Evolutionary conservation across 179 eudicot species (phyloP).

Genomic region (Gypsophila paniculata): DNA sequence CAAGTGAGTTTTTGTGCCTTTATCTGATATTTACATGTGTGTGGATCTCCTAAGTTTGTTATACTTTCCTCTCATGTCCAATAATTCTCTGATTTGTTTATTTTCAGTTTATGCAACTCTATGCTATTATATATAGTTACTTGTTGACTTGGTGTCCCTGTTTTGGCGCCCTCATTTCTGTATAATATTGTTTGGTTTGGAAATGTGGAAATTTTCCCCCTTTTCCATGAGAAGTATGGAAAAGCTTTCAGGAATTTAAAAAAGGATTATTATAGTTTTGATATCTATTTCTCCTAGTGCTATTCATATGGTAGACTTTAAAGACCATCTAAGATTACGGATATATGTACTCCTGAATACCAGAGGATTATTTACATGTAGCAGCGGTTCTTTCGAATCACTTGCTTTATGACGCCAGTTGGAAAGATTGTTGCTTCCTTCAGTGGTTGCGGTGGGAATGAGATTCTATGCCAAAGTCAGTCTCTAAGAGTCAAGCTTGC

Average conservation of each 20-base stretch:
- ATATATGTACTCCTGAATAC: no score
- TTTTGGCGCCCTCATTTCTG: neutral
- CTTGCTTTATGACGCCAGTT: no score
- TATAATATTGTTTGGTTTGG: neutral
- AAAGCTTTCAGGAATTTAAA: no score
- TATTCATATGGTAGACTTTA: neutral
- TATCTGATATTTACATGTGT: slow-evolving; percentile 9
- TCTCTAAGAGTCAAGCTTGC: no score
- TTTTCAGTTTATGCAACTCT: neutral
- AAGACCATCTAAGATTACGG: neutral
- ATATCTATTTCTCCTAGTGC: no score
- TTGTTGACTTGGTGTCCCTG: neutral
- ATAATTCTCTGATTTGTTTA: neutral
- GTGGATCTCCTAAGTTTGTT: neutral
- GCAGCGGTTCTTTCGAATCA: no score
- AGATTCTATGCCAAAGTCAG: neutral
- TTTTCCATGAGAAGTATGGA: neutral
- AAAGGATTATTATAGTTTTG: no score
- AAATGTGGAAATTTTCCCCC: neutral
- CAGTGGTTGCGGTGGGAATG: neutral
- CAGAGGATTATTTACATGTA: no score
- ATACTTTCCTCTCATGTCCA: neutral
- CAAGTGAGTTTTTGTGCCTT: slow-evolving; percentile 46
- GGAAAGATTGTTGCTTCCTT: no score
- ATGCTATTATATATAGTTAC: neutral